A percentile compares a stretch with the other conserved stretches of the same genome.
These are phyloP conservation scores for Jaminaea rosea DNA, from an alignment of 1,284 basidiomycete genomes.

Conservation along the genomic window DNA sequence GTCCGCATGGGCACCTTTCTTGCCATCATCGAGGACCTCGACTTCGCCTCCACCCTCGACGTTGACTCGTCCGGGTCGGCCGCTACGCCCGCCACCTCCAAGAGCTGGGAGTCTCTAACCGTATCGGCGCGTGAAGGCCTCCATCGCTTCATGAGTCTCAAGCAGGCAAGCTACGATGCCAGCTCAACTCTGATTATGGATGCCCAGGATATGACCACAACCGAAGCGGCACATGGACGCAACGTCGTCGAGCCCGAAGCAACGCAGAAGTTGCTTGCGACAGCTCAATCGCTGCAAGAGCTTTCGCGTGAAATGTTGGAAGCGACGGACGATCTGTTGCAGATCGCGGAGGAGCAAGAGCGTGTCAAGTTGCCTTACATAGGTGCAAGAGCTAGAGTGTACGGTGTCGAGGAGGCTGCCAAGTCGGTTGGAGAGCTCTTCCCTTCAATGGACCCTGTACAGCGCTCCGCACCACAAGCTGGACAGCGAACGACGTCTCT, in stretches of 20 bases:
- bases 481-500: constrained; percentile 8
- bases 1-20: constrained; percentile 12
- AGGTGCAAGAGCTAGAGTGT: constrained; percentile 25
- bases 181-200: constrained; percentile 16
- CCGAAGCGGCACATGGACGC: background rate
- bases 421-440: background rate
- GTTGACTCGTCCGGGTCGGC: constrained; percentile 23
- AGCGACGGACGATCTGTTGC: constrained; percentile 12
- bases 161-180: constrained; percentile 30
- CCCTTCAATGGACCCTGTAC: background rate
- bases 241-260: background rate
- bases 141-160: constrained; percentile 17
- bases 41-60: constrained; percentile 29
- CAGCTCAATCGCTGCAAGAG: background rate
- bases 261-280: background rate
- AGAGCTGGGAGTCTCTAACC: constrained; percentile 29
- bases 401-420: constrained; percentile 12
- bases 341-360: constrained; percentile 26
- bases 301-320: constrained; percentile 5
- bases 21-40: constrained; percentile 26
- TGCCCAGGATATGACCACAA: constrained; percentile 12
- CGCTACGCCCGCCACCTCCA: constrained; percentile 16
- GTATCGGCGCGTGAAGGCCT: constrained; percentile 17
- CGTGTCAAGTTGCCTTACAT: constrained; percentile 11
- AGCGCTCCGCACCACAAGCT: constrained; percentile 6